phyloP scores from a whole-genome alignment of 75 land plant species.

The Sequoiadendron giganteum region DNA sequence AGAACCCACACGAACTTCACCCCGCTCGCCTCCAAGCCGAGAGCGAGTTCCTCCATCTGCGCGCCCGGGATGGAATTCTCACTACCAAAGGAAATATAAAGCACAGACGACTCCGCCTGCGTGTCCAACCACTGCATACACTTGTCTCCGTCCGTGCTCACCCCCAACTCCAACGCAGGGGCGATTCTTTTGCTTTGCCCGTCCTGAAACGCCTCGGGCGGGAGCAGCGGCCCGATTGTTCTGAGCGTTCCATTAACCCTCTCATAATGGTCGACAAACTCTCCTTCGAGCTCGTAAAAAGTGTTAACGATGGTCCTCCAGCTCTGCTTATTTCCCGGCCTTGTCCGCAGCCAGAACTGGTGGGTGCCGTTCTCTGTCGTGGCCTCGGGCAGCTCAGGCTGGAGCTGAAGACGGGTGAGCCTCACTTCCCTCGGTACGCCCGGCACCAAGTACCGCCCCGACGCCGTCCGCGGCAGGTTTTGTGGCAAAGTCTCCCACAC shows the following conservation, averaged over 20 bases:
- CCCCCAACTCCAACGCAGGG: neutral
- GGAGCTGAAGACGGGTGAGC: neutral
- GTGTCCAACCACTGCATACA: constrained; percentile 18
- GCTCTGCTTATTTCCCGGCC: neutral
- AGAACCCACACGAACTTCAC: constrained; percentile 33
- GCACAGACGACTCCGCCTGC: constrained; percentile 15
- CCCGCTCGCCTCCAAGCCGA: constrained; percentile 25
- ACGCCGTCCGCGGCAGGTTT: neutral
- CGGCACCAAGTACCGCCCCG: neutral
- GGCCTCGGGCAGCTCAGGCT: neutral
- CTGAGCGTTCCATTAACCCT: neutral
- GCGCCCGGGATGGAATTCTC: constrained; percentile 10
- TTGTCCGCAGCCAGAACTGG: neutral
- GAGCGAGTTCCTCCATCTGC: constrained; percentile 27
- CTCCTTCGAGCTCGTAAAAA: constrained; percentile 1
- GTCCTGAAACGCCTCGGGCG: neutral
- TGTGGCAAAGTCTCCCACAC: neutral
- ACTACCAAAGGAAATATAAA: constrained; percentile 41
- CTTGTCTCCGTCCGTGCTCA: no score
- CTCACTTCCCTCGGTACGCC: constrained; percentile 1
- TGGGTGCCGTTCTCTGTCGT: neutral
- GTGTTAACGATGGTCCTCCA: neutral
- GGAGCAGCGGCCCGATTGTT: constrained; percentile 5
- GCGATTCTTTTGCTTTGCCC: neutral
- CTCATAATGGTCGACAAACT: constrained; percentile 5